Conservation (phyloP, 306 rosid genomes). For the Prunus campanulata region DNA sequence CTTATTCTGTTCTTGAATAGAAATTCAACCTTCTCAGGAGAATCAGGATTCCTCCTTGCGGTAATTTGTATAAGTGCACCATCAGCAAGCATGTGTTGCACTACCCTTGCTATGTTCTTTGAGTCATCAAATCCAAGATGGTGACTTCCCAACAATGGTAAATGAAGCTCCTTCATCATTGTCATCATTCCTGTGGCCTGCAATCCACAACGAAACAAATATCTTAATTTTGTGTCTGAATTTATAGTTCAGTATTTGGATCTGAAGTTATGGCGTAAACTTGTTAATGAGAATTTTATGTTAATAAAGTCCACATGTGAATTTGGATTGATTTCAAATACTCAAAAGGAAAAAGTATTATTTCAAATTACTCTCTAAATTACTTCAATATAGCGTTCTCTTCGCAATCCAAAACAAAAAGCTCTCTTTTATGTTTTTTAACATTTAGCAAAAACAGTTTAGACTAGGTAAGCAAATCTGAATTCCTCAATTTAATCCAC, state of each 20-base stretch:
- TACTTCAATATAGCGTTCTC: not conserved
- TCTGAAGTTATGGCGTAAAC: not conserved
- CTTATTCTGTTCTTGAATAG: slow-evolving; percentile 70
- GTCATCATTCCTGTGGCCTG: slow-evolving; percentile 93
- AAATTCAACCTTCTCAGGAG: slow-evolving; percentile 59
- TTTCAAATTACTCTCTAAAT: not conserved
- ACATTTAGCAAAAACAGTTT: not conserved
- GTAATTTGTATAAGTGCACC: slow-evolving; percentile 74
- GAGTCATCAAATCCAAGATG: slow-evolving; percentile 97
- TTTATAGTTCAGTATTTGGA: not conserved
- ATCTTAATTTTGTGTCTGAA: not conserved
- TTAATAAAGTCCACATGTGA: not conserved
- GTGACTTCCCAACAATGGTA: slow-evolving; percentile 82
- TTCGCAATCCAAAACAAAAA: not conserved
- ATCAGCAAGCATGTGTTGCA: slow-evolving; percentile 75
- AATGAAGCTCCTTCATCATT: slow-evolving; percentile 78
- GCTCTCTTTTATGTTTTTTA: not conserved
- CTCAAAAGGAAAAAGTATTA: not conserved
- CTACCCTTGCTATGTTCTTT: slow-evolving; percentile 76
- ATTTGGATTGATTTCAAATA: not conserved
- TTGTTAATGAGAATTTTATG: not conserved
- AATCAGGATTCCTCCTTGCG: slow-evolving; percentile 56
- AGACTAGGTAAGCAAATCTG: not conserved
- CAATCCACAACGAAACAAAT: slow-evolving; percentile 27
- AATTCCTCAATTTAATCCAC: not conserved